Evolutionary conservation across 768 basidiomycete species (phyloP).

Genomic region (Tylopilus cervinicoccineus): DNA sequence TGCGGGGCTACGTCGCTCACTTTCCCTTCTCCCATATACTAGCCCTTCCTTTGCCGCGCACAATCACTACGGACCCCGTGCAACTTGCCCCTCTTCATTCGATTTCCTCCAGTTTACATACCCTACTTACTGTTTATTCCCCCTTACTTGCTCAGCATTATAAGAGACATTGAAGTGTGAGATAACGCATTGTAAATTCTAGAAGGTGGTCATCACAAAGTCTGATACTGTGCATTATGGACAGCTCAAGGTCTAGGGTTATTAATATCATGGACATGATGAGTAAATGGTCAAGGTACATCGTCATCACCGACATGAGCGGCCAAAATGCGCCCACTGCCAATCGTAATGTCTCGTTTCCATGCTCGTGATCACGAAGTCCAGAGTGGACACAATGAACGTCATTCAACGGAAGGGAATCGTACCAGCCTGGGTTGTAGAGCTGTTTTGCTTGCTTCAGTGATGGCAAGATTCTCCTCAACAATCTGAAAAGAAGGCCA

Average conservation of each 20-base stretch:
- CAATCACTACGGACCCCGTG: slow-evolving; percentile 11
- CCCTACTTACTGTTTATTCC: slow-evolving; percentile 21
- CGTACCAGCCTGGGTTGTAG: slow-evolving; percentile 23
- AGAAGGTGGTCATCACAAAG: neutral
- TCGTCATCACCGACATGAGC: neutral
- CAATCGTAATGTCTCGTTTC: neutral
- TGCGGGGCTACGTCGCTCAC: neutral
- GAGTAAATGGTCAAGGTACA: neutral
- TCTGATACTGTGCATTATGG: neutral
- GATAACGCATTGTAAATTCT: slow-evolving; percentile 15
- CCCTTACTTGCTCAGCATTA: slow-evolving; percentile 5
- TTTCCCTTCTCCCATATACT: slow-evolving; percentile 8
- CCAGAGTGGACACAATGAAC: slow-evolving; percentile 13
- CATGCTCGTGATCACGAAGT: neutral
- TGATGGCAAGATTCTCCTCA: neutral
- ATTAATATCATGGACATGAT: neutral
- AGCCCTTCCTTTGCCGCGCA: neutral
- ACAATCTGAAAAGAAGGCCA: slow-evolving; percentile 12
- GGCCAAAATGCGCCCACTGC: neutral
- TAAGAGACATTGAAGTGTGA: slow-evolving; percentile 11
- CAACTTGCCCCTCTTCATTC: slow-evolving; percentile 5
- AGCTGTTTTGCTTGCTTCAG: neutral
- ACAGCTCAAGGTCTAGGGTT: neutral
- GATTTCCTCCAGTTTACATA: slow-evolving; percentile 17
- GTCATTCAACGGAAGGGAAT: slow-evolving; percentile 38